Conservation (phyloP, 163 green algal species). For the Trebouxia gelatinosa region DNA sequence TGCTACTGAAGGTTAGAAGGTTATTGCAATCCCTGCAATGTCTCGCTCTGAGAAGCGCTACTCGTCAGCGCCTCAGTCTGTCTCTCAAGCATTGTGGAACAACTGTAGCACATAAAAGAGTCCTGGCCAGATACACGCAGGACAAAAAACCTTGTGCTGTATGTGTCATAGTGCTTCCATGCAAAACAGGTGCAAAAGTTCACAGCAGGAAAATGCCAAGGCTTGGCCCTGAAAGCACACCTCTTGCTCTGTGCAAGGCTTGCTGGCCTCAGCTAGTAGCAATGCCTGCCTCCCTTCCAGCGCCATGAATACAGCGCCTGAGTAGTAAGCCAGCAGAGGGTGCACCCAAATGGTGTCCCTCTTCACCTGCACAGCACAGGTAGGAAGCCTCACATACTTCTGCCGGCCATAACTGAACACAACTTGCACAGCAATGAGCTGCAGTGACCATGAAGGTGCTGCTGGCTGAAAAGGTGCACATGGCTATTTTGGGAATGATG, state of each 20-base stretch:
- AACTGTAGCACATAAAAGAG: not conserved
- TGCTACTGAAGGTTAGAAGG: too few relatives aligned
- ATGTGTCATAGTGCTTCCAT: not conserved
- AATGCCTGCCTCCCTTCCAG: constrained; percentile 10
- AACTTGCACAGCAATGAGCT: too few relatives aligned
- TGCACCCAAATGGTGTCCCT: constrained; percentile 44
- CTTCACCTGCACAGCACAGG: constrained; percentile 37
- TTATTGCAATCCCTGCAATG: too few relatives aligned
- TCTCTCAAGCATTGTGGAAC: not conserved
- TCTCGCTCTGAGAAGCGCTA: too few relatives aligned
- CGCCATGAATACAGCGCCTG: constrained; percentile 36
- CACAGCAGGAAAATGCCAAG: not conserved
- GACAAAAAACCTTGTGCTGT: not conserved
- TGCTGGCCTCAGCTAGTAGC: not conserved
- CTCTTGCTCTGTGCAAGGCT: constrained; percentile 31
- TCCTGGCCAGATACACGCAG: not conserved
- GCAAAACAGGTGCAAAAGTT: not conserved
- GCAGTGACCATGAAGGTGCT: too few relatives aligned
- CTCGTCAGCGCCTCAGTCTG: too few relatives aligned
- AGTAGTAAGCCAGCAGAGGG: constrained; percentile 48
- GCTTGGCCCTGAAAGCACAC: not conserved
- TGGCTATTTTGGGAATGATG: too few relatives aligned
- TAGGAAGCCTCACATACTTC: too few relatives aligned
- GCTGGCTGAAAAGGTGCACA: too few relatives aligned
- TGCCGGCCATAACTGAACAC: too few relatives aligned